Evolutionary conservation across 345 rosid genomes (phyloP), one percentile per base, ranked within the genome.

Genomic region (Lepidium sativum): DNA sequence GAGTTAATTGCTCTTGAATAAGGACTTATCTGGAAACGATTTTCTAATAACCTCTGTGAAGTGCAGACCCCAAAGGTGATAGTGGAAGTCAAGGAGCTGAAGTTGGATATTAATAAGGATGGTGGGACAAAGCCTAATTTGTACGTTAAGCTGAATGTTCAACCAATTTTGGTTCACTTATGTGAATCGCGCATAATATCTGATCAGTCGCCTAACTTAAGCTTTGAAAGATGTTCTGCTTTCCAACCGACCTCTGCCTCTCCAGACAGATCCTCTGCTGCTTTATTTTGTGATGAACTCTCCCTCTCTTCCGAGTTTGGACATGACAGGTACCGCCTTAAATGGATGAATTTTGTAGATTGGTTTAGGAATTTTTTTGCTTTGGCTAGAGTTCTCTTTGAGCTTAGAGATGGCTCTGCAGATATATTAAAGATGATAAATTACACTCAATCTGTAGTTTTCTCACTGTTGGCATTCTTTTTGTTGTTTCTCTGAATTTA

Each of bases 281-380:
- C 86, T 68, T 82, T 88, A 62, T 69, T 45, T 82, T 90, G 97
- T 65, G 95, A 94, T 70, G 92, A 88, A 54, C 53, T 94, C 69
- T 82, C 84, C 62, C 82, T 94, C 44, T 82, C 87, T 34, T 82
- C 89, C 51, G 92, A 94, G 80, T 94, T 90, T 68, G 92, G 87
- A 61, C 96, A 86, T 83, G 78, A 84, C 54, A 86, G 97, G 99
- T 94, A 85, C 21, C n/a, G 35, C 31, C 18, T 47, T 33, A 23
- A 39, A 34, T 51, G 40, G 17, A 40, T 43, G 8, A 34, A 9
- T 13, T 56, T 21, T 57, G 40, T 57, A 6, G 63, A 58, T 41
- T 27, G 11, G 48, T 37, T 17, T 37, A 20, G 67, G 51, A 42
- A 52, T 18, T n/a, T 7, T 21, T 55, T 57, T 65, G 25, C 15